These are phyloP conservation scores for Barnettozyma vustinii DNA, from an alignment of 805 yeast genomes.

Conservation along the genomic window DNA sequence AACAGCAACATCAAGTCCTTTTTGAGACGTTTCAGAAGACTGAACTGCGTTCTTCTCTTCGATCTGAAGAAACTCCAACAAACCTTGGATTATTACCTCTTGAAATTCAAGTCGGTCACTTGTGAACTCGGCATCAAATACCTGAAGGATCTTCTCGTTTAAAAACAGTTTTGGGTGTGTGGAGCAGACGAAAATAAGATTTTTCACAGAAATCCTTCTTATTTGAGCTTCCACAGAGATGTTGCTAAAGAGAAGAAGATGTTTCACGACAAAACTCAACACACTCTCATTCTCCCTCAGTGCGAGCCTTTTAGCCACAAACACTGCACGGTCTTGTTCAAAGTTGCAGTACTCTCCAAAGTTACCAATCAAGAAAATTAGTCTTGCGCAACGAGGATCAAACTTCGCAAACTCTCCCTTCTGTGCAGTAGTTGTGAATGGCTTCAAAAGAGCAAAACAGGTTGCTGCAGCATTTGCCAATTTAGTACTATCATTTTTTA, in stretches of 20 bases:
- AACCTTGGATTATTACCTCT: slow-evolving; percentile 48
- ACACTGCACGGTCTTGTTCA: slow-evolving; percentile 37
- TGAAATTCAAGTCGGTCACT: slow-evolving; percentile 36
- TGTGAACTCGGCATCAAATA: slow-evolving; percentile 47
- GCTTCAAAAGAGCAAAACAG: slow-evolving; percentile 46
- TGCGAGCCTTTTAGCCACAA: slow-evolving; percentile 34
- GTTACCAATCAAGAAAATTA: slow-evolving; percentile 60
- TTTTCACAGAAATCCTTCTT: slow-evolving; percentile 49
- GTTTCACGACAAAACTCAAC: slow-evolving; percentile 51
- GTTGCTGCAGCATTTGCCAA: slow-evolving; percentile 61
- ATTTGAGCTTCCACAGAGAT: slow-evolving; percentile 28
- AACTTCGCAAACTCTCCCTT: slow-evolving; percentile 25
- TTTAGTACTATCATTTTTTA: slow-evolving; percentile 40
- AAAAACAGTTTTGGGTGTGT: slow-evolving; percentile 63
- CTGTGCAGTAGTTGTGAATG: slow-evolving; percentile 33
- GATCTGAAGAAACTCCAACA: slow-evolving; percentile 49
- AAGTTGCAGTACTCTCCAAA: slow-evolving; percentile 70
- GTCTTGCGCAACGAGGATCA: slow-evolving; percentile 46
- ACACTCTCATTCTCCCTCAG: slow-evolving; percentile 49
- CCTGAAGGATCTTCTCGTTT: slow-evolving; percentile 44
- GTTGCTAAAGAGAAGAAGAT: slow-evolving; percentile 50
- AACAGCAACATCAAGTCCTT: slow-evolving; percentile 36
- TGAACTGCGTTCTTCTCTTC: slow-evolving; percentile 47
- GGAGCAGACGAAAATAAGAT: slow-evolving; percentile 53
- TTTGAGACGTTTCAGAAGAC: slow-evolving; percentile 33